Conservation (phyloP, 2,329 filamentous ascomycete species). For the Emergomyces orientalis region DNA sequence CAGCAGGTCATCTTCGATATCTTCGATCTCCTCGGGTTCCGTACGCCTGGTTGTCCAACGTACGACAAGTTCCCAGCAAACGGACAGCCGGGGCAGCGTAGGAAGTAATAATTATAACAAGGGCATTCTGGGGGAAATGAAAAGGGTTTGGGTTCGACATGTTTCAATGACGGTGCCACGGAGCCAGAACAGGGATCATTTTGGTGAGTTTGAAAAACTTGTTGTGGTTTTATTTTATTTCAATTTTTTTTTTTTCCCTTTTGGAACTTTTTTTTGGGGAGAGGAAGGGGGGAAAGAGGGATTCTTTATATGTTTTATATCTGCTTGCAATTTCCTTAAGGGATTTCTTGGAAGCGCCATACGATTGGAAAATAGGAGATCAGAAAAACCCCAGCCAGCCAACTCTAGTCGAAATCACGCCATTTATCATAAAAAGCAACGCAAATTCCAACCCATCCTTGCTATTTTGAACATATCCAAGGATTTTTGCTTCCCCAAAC, state of each 20-base stretch:
- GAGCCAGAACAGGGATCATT: slow-evolving; percentile 35
- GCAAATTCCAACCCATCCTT: background rate
- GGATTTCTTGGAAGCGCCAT: background rate
- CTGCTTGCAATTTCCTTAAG: background rate
- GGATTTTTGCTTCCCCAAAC: background rate
- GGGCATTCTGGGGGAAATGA: slow-evolving; percentile 57
- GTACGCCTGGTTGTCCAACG: slow-evolving; percentile 13
- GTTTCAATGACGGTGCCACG: slow-evolving; percentile 31
- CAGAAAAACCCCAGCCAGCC: background rate
- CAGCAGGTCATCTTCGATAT: slow-evolving; percentile 10
- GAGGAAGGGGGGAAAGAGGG: background rate
- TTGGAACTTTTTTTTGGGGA: too few species aligned
- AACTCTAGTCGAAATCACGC: background rate
- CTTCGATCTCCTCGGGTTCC: slow-evolving; percentile 15
- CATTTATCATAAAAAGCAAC: background rate
- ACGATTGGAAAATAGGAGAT: background rate
- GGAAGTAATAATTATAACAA: slow-evolving; percentile 8
- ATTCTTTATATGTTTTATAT: background rate
- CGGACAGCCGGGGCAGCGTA: background rate
- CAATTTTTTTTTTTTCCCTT: too few species aligned
- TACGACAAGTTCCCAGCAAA: slow-evolving; percentile 10
- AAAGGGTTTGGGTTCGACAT: slow-evolving; percentile 69
- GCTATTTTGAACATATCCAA: background rate
- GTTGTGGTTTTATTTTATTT: background rate
- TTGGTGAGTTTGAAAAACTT: slow-evolving; percentile 23